phyloP scores from a whole-genome alignment of 2,329 filamentous ascomycete genomes.

The Cercospora canescens region DNA sequence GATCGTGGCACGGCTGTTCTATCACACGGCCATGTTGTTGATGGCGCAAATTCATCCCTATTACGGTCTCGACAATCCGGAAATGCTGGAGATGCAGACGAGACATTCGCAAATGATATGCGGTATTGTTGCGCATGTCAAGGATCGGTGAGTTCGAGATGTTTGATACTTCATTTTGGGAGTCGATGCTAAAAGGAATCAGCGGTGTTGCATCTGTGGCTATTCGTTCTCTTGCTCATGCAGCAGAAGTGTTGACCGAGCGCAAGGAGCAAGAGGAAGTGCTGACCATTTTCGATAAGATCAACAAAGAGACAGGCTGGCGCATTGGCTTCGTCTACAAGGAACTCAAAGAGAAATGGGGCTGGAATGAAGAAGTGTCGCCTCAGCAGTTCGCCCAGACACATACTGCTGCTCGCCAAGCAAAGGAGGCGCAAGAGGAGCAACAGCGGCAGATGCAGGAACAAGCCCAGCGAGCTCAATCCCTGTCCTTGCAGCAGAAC shows the following conservation, averaged over 20 bases:
- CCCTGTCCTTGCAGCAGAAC: conserved; percentile 26
- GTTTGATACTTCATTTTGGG: background rate
- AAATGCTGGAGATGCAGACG: conserved; percentile 69
- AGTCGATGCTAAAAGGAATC: conserved; percentile 14
- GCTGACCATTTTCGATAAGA: conserved; percentile 71
- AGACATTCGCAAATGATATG: conserved; percentile 83
- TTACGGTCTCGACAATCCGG: conserved; percentile 56
- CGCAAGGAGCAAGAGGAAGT: conserved; percentile 78
- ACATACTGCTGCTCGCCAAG: conserved; percentile 31
- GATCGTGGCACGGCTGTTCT: conserved; percentile 80
- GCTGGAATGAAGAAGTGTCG: conserved; percentile 59
- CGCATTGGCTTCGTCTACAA: conserved; percentile 69
- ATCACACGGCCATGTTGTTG: conserved; percentile 81
- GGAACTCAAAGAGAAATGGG: conserved; percentile 76
- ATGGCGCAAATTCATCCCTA: conserved; percentile 78
- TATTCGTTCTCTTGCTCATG: conserved; percentile 75
- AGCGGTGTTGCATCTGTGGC: conserved; percentile 76
- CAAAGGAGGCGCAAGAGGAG: conserved; percentile 27
- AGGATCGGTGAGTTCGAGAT: conserved; percentile 59
- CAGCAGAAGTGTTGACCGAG: conserved; percentile 69
- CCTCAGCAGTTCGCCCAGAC: conserved; percentile 41
- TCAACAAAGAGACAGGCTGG: conserved; percentile 77
- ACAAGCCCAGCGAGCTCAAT: conserved; percentile 30
- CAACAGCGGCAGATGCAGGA: conserved; percentile 34
- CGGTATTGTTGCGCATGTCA: conserved; percentile 82